Percentiles rank a stretch among this genome's conserved stretches.
phyloP scores from a whole-genome alignment of 2,329 filamentous ascomycete genomes.

The Orbilia blumenaviensis region DNA sequence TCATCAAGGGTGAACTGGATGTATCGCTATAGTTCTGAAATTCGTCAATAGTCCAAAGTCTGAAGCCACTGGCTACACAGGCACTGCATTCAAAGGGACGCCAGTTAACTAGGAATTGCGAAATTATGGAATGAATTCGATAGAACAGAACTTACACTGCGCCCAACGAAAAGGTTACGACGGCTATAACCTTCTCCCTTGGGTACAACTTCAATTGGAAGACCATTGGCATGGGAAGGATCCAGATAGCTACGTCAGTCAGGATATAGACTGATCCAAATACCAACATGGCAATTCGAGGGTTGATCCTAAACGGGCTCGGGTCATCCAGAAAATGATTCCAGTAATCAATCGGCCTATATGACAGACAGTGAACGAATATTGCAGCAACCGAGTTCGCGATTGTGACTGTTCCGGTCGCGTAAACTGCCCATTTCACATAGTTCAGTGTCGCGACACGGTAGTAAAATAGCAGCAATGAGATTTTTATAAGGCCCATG shows the following conservation, averaged over 20 bases:
- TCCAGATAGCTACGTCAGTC: constrained; percentile 20
- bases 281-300: neutral
- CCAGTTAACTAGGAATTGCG: neutral
- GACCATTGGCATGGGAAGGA: constrained; percentile 25
- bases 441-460: constrained; percentile 13
- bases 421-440: constrained; percentile 3
- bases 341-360: constrained; percentile 15
- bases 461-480: constrained; percentile 28
- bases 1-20: constrained; percentile 4
- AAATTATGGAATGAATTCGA: neutral
- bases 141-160: neutral
- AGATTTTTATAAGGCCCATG: constrained; percentile 26
- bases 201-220: constrained; percentile 8
- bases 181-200: constrained; percentile 14
- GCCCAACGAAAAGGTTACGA: constrained; percentile 16
- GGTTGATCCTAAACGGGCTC: neutral
- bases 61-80: constrained; percentile 2
- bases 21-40: neutral
- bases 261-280: constrained; percentile 15
- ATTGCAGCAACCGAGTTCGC: constrained; percentile 16
- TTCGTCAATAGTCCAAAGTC: constrained; percentile 9
- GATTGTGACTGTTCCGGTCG: neutral
- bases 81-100: neutral
- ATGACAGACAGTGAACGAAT: neutral
- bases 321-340: neutral